Evolutionary conservation across 805 yeast genomes (phyloP), one percentile per base, ranked within the genome.

Genomic region (Candida morakotiae): DNA sequence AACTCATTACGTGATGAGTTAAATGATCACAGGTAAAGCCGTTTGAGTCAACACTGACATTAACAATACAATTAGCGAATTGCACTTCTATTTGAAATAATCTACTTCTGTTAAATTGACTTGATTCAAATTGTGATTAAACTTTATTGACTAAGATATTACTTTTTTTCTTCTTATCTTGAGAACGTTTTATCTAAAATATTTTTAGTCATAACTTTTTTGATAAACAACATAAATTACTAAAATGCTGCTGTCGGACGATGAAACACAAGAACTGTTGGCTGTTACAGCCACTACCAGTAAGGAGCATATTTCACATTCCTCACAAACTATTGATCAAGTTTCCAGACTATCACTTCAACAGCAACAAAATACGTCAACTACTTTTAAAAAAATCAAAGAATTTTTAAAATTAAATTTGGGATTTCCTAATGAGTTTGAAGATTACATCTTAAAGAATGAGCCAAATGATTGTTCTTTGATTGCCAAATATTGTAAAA

Each of bases 381-480:
- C 61, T 6, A 28, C 42, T 9, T 30, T 34, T 20, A 42, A 45
- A 26, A 63, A 58, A 38, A 27, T 55, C n/a, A 41, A 43, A 35
- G 56, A 60, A 41, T 65, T 56, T 37, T 11, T 54, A 19, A 55
- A 51, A 38, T 44, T 56, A 7, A 51, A 47, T 3, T 38, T 53
- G 10, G 47, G 56, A 2, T 35, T 44, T 11, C 37, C 32, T 6
- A 65, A 66, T 40, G 34, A 56, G 11, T 71, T 77, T 40, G 82
- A 77, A 39, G 47, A 58, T 38, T 55, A 51, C 35, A 64, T 77
- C 1, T 28, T 66, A 14, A 43, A 50, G 3, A 37, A 62, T 15
- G 77, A 75, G 44, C 77, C 81, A 8, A 77, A 69, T 51, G 82
- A 77, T 51, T 71, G 79, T 45, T 67, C 80, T 3, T 58, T 77